Percentiles rank a stretch among this genome's conserved stretches.
These are phyloP conservation scores for Umbellularia californica DNA, from an alignment of 164 flowering plant species.

Conservation along the genomic window DNA sequence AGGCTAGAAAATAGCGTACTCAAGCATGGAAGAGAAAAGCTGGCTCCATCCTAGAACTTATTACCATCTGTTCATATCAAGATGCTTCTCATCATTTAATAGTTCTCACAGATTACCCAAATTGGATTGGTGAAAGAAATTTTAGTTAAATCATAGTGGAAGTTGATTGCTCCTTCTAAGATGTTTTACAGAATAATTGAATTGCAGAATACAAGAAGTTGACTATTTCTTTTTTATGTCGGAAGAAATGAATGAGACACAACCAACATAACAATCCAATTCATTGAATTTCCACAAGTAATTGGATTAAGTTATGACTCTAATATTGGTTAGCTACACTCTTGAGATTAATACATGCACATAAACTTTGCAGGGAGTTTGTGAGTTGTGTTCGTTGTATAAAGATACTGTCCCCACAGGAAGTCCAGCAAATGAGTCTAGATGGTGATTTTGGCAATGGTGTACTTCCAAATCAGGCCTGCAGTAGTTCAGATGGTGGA, in stretches of 20 bases:
- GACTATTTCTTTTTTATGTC: background rate
- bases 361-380: conserved; percentile 63
- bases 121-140: too few species aligned
- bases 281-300: background rate
- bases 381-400: conserved; percentile 86
- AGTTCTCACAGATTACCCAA: background rate
- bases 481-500: conserved; percentile 91
- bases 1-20: too few species aligned
- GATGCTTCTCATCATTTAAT: background rate
- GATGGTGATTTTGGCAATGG: conserved; percentile 78
- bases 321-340: background rate
- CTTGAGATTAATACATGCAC: background rate
- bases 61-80: too few species aligned
- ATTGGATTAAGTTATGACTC: background rate
- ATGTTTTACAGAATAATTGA: background rate
- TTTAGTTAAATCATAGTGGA: too few species aligned
- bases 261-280: too few species aligned
- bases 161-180: too few species aligned
- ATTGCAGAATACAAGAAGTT: background rate
- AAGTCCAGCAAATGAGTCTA: conserved; percentile 95
- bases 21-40: too few species aligned
- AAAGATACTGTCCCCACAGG: conserved; percentile 89
- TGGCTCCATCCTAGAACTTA: too few species aligned
- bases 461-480: conserved; percentile 78
- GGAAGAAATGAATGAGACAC: too few species aligned